Evolutionary conservation across 352 stramenopile species (phyloP), one percentile per base, ranked within the genome.

Genomic region (Globisporangium emineosum): DNA sequence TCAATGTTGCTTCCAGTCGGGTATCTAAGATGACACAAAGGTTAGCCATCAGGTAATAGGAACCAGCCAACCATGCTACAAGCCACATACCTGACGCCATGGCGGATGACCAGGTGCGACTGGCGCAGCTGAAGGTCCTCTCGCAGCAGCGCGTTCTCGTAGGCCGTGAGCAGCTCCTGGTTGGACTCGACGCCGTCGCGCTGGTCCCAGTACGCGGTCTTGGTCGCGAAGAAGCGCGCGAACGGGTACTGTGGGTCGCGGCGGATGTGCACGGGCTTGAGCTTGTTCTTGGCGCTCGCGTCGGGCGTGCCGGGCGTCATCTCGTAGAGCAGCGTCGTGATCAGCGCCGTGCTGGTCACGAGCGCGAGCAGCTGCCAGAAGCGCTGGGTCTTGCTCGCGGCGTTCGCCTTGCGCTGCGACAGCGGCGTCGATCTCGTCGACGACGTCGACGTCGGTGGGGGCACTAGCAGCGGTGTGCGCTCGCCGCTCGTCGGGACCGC

Each of bases 131-230:
- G 68, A n/a, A 89, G 69, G 13, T 82, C 66, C 17, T 67, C 60
- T 53, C 57, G 65, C 60, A 70, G 52, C 30, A 70, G 60, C 42
- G 65, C 60, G 37, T 68, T 71, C 62, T 68, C 66, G 37, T 65
- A 64, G 25, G 65, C 42, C 4, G 69, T 71, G 52, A 68, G 63
- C 35, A 62, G 63, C 63, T 79, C 64, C 42, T 69, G 57, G 56
- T 68, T 67, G 49, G 35, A 51, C 33, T 64, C 59, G 40, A 29
- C 29, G 13, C 55, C 40, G 63, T 70, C 69, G 23, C 74, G 76
- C 52, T 85, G 77, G 59, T 85, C 75, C 77, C 77, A 85, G 64
- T 85, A 83, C 67, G 66, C 75, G 12, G 75, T 85, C 75, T 83
- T 85, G 37, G 77, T 81, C n/a, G 75, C 77, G 67, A 81, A 85